Evolutionary conservation across 1,284 basidiomycete species (phyloP).

Genomic region (Termitomyces sp.): DNA sequence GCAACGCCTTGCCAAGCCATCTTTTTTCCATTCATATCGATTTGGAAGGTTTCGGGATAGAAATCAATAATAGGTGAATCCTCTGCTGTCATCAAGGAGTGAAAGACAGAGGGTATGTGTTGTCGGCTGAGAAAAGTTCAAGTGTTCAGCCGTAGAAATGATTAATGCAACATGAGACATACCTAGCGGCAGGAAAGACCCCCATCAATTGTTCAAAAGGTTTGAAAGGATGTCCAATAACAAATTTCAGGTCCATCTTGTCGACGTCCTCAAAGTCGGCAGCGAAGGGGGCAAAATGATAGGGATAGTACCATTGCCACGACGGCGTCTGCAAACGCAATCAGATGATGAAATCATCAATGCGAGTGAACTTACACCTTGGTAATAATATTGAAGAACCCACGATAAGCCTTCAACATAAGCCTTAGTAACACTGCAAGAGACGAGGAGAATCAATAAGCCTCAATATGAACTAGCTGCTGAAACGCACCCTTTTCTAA

Average conservation of each 20-base stretch:
- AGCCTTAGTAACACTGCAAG: conserved; percentile 66
- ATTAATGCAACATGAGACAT: conserved; percentile 17
- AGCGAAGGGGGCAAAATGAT: conserved; percentile 98
- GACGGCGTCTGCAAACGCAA: conserved; percentile 69
- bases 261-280: conserved; percentile 86
- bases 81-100: conserved; percentile 82
- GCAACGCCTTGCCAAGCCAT: conserved; percentile 99
- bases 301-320: conserved; percentile 99
- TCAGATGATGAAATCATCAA: conserved; percentile 5
- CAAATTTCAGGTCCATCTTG: conserved; percentile 77
- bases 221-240: conserved; percentile 84
- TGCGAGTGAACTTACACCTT: conserved; percentile 65
- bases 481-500: conserved; percentile 59
- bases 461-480: background rate
- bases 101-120: conserved; percentile 87
- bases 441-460: background rate
- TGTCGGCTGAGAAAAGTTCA: conserved; percentile 51
- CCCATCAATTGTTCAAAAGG: conserved; percentile 98
- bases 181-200: conserved; percentile 94
- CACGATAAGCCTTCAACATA: conserved; percentile 96
- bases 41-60: conserved; percentile 88
- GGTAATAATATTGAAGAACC: conserved; percentile 98
- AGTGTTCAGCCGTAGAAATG: conserved; percentile 4
- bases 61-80: conserved; percentile 96
- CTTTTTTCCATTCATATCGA: conserved; percentile 99